Evolutionary conservation across 306 rosid genomes (phyloP).

Genomic region (Casuarina cunninghamiana): DNA sequence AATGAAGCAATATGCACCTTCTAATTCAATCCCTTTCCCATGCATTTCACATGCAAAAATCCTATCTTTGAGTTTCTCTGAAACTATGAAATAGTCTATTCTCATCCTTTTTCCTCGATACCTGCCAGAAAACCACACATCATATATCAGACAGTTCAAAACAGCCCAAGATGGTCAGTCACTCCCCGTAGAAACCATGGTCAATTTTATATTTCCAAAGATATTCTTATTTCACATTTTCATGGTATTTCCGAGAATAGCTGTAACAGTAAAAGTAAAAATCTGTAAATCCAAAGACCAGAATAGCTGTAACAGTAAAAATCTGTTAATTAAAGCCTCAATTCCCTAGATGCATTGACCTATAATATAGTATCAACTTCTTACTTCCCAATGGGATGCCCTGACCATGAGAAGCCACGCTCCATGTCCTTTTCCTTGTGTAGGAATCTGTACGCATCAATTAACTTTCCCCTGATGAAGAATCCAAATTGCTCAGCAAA

Average conservation of each 20-base stretch:
- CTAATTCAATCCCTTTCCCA: constrained; percentile 82
- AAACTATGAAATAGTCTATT: constrained; percentile 80
- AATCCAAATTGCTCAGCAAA: constrained; percentile 26
- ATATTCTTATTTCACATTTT: not conserved
- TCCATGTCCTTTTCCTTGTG: constrained; percentile 88
- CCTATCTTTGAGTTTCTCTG: constrained; percentile 66
- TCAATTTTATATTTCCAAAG: constrained; percentile 2
- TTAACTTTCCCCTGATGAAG: constrained; percentile 78
- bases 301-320: not conserved
- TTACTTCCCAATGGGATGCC: constrained; percentile 90
- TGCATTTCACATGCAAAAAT: constrained; percentile 82
- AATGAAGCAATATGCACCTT: constrained; percentile 51
- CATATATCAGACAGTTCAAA: constrained; percentile 17
- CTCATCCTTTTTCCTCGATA: constrained; percentile 98
- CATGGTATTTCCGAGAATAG: not conserved
- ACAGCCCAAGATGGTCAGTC: constrained; percentile 20
- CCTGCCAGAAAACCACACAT: constrained; percentile 51
- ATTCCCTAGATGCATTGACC: constrained; percentile 11
- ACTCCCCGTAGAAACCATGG: constrained; percentile 4
- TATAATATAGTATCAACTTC: constrained; percentile 24
- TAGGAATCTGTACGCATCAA: constrained; percentile 85
- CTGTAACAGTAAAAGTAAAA: not conserved
- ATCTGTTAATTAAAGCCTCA: constrained; percentile 14
- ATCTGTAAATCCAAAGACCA: not conserved
- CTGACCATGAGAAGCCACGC: constrained; percentile 94